Evolutionary conservation across 2,329 filamentous ascomycete genomes (phyloP).

Genomic region (Talaromyces piceae): DNA sequence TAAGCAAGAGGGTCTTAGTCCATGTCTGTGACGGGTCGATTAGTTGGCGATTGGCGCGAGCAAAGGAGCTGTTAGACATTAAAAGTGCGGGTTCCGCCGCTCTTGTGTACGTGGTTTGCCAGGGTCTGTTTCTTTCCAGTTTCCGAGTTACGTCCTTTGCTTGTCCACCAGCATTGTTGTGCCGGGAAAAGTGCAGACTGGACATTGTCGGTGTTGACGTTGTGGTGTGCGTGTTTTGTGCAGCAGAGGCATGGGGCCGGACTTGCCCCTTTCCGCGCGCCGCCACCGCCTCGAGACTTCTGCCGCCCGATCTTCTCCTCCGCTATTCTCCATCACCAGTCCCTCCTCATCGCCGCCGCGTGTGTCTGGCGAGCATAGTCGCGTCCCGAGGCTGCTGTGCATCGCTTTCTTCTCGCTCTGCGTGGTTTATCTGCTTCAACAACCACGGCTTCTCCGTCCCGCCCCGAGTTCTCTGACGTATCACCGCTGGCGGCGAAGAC

Average conservation of each 20-base stretch:
- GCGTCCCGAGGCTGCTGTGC: background rate
- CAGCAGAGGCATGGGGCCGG: constrained; percentile 7
- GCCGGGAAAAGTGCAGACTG: too few species aligned
- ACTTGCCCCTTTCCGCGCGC: background rate
- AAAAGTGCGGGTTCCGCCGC: too few species aligned
- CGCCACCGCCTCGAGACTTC: background rate
- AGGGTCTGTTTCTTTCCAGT: background rate
- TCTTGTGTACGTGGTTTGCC: too few species aligned
- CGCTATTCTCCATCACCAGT: too few species aligned
- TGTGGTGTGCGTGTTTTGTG: too few species aligned
- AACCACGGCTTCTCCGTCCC: constrained; percentile 10
- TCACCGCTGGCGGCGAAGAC: constrained; percentile 35
- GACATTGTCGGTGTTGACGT: too few species aligned
- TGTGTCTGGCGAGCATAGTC: background rate
- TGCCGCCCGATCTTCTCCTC: constrained; percentile 1
- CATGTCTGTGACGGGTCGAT: background rate
- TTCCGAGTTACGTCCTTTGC: background rate
- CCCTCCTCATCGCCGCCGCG: background rate
- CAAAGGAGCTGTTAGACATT: background rate
- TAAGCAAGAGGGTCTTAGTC: background rate
- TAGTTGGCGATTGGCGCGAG: background rate
- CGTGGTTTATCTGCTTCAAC: background rate
- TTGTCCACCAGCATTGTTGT: too few species aligned
- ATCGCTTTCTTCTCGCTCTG: background rate
- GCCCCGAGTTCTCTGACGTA: constrained; percentile 15